Evolutionary conservation across 495 filamentous ascomycete genomes (phyloP), one percentile per base, ranked within the genome.

Genomic region (Penicillium pulvis): DNA sequence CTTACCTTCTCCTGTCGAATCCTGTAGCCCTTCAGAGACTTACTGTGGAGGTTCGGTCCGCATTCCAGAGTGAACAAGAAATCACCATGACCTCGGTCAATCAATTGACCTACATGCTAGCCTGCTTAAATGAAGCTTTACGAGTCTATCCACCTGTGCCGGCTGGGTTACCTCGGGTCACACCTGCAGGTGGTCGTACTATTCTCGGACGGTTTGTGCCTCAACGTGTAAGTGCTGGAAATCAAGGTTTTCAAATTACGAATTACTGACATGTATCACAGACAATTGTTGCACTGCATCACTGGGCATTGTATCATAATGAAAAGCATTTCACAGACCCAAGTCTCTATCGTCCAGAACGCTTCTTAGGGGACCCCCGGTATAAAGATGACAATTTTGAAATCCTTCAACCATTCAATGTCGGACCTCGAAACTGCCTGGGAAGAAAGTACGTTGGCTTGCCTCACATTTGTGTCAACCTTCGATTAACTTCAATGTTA

Each of bases 1-100:
- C 81, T 20, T 86, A 76, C 44, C 76, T 80, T 35, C 75, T 87
- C 0, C 66, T 81, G 10, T 69, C 72, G 6, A 63, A 81, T 43
- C 71, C 74, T 0, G 61, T 68, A 0, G 65, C 67, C 17, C 65
- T 81, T 55, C 33, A 53, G 8, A 70, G 53, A 23, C 64, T 84
- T 0, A 52, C 57, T 0, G 6, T 55, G 1, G 84, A 86, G 51
- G 68, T 88, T 24, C 74, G 82, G 7, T 53, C 60, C 17, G 45
- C 59, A 6, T 85, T 86, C 33, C 10, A 49, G 0, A 33, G 35
- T 3, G 64, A 69, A 3, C 53, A 60, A 1, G 74, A 82, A 1
- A 85, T 87, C 12, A 79, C 74, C 0, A 71, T 83, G 41, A 66
- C 71, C n/a, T 69, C 67, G 4, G 45, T 79, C 1, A 65, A 61